These are phyloP conservation scores for Lodderomyces metapsilosis DNA, from an alignment of 1,139 yeast genomes.

Conservation along the genomic window DNA sequence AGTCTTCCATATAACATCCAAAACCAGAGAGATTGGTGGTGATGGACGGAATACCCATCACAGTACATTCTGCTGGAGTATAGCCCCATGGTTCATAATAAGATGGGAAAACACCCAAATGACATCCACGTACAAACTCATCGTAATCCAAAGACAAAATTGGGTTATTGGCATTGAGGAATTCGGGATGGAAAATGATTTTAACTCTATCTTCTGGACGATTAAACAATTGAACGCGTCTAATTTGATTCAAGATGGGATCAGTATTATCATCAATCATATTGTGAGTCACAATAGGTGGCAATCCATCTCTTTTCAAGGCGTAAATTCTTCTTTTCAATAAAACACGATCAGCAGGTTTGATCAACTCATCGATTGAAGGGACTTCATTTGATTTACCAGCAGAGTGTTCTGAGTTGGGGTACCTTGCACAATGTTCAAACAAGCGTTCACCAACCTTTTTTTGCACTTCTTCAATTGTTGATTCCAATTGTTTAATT, in stretches of 20 bases:
- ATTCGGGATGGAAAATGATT: slow-evolving; percentile 96
- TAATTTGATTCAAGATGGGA: slow-evolving; percentile 87
- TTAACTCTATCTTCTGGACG: slow-evolving; percentile 89
- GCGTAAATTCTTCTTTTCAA: slow-evolving; percentile 93
- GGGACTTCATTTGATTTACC: slow-evolving; percentile 61
- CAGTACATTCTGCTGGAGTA: slow-evolving; percentile 99
- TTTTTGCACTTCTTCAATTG: slow-evolving; percentile 85
- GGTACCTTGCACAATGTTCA: slow-evolving; percentile 86
- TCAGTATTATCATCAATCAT: slow-evolving; percentile 91
- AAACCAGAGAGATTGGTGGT: slow-evolving; percentile 96
- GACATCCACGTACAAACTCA: slow-evolving; percentile 97
- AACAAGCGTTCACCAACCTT: slow-evolving; percentile 85
- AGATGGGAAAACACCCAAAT: slow-evolving; percentile 96
- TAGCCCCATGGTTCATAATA: slow-evolving; percentile 99
- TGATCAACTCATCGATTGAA: slow-evolving; percentile 73
- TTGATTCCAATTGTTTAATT: slow-evolving; percentile 82
- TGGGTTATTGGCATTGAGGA: slow-evolving; percentile 92
- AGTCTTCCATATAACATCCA: slow-evolving; percentile 98
- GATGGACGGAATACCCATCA: slow-evolving; percentile 99
- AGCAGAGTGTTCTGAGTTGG: slow-evolving; percentile 50
- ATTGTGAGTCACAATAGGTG: slow-evolving; percentile 97
- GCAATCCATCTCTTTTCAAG: slow-evolving; percentile 80
- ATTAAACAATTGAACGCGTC: slow-evolving; percentile 89
- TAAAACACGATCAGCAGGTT: slow-evolving; percentile 84
- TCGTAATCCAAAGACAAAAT: slow-evolving; percentile 91